Evolutionary conservation across 2,329 filamentous ascomycete genomes (phyloP), one percentile per base, ranked within the genome.

Genomic region (Aspergillus sp.): DNA sequence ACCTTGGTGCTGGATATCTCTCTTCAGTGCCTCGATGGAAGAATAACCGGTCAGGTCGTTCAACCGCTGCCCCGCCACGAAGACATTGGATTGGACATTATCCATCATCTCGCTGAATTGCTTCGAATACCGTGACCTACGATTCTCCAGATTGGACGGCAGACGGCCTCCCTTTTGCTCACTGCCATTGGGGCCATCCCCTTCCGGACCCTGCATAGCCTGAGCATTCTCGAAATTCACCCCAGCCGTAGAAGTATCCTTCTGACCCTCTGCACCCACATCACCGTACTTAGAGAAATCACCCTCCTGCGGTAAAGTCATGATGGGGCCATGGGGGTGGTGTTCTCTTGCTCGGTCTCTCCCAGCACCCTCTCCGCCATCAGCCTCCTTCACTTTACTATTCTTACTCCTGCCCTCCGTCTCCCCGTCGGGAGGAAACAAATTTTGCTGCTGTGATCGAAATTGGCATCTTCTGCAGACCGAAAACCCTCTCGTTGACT

Each of bases 31-130:
- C 66, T 96, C 90, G 65, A 98, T 97, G 39, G 85, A 82, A 1
- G 86, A 86, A 73, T 97, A 98, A 54, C 93, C 93, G 2, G 93
- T 98, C 45, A 96, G 80, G 59, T 90, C 88, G 68, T 96, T 98
- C 68, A 98, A 80, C 49, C 86, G 85, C 64, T 93, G 87, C 2
- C 88, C 88, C 3, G 90, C 90, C 44, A 85, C 79, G 53, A 95
- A 85, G 41, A 94, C 78, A 57, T 91, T 89, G 30, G 84, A 80
- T 63, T 97, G 88, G 19, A 96, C 66, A 53, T 87, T 83, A 71
- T 98, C 93, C 87, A 97, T 94, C 63, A 94, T 73, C 47, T 77
- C 68, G 42, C 79, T 80, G 63, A 93, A 80, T 46, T 76, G 73
- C 56, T 80, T 81, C 5, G 75, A 79, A 36, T 79, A 53, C 42